Evolutionary conservation across 140 eudicot genomes (phyloP).

Genomic region (Anethum foeniculum): DNA sequence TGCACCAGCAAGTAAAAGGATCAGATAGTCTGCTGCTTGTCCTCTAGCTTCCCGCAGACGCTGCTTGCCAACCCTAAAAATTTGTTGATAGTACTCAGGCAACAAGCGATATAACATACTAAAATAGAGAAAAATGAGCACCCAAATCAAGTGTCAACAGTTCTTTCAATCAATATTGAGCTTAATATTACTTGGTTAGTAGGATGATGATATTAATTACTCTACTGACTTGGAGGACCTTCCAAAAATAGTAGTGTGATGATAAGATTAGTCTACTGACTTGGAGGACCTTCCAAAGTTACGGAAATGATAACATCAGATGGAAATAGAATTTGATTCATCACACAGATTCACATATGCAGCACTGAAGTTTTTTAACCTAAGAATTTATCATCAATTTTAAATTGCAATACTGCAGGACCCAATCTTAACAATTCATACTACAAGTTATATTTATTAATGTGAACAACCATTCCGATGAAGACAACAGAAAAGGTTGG

Average conservation of each 20-base stretch:
- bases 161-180: background rate
- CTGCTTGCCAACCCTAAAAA: constrained; percentile 62
- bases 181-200: background rate
- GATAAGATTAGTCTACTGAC: background rate
- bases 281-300: background rate
- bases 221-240: background rate
- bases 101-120: background rate
- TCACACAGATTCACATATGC: background rate
- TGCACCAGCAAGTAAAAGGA: constrained; percentile 93
- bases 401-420: background rate
- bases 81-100: constrained; percentile 1
- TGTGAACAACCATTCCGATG: background rate
- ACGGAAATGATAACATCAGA: background rate
- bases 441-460: background rate
- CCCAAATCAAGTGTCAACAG: constrained; percentile 10
- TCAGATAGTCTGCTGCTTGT: constrained; percentile 85
- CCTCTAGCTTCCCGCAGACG: constrained; percentile 69
- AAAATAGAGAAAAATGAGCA: background rate
- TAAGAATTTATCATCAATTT: background rate
- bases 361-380: background rate
- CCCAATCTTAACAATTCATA: background rate
- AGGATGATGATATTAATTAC: background rate
- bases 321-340: background rate
- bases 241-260: background rate
- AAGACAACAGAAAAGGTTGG: background rate